phyloP scores from a whole-genome alignment of 2,329 filamentous ascomycete species.

The Penicillium sp. region DNA sequence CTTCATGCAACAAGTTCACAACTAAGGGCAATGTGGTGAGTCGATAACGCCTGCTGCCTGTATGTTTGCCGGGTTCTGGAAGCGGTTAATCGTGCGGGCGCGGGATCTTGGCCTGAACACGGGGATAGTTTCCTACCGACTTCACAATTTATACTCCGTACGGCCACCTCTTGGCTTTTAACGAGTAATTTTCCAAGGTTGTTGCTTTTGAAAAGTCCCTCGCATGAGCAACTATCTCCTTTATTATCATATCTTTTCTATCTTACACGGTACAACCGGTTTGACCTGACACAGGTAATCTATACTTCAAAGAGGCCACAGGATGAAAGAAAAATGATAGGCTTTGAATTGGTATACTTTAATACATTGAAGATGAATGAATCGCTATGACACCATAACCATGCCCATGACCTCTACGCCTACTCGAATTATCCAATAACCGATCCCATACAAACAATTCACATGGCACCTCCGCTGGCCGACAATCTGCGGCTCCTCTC shows the following conservation, averaged over 20 bases:
- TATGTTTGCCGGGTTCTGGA: constrained; percentile 6
- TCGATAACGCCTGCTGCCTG: not conserved
- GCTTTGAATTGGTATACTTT: constrained; percentile 7
- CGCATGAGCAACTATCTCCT: not conserved
- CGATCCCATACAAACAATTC: constrained; percentile 11
- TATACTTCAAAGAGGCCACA: not conserved
- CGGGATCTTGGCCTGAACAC: constrained; percentile 19
- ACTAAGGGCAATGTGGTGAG: not conserved
- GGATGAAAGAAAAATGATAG: not conserved
- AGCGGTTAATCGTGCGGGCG: constrained; percentile 13
- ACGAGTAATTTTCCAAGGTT: not conserved
- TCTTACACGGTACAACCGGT: not conserved
- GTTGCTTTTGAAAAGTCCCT: not conserved
- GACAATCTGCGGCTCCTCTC: constrained; percentile 64
- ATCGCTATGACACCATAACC: constrained; percentile 21
- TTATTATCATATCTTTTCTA: not conserved
- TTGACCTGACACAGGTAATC: not conserved
- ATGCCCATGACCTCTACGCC: constrained; percentile 19
- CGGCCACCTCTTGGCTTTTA: not conserved
- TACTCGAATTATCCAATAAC: constrained; percentile 10
- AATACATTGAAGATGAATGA: constrained; percentile 14
- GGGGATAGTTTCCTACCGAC: constrained; percentile 1
- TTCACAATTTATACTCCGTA: not conserved
- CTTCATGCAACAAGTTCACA: constrained; percentile 26
- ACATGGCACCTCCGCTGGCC: constrained; percentile 39